Conservation (phyloP, 2,329 filamentous ascomycete species). For the Orbilia oligospora region DNA sequence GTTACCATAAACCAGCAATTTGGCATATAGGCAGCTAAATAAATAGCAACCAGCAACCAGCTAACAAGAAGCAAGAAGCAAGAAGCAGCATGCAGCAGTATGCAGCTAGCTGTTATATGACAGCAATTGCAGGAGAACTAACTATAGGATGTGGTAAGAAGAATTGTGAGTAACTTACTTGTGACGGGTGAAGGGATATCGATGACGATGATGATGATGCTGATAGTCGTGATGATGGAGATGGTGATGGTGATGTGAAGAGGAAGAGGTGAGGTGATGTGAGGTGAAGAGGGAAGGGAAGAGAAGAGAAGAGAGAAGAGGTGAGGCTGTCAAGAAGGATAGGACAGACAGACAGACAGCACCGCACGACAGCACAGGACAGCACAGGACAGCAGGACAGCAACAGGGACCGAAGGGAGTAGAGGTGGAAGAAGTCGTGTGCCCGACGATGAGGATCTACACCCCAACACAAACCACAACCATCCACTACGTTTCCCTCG, state of each 20-base stretch:
- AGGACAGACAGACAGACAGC: too few relatives aligned
- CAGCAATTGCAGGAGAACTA: not conserved
- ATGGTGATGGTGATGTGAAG: not conserved
- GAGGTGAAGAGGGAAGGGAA: not conserved
- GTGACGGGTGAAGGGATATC: not conserved
- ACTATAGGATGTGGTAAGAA: too few relatives aligned
- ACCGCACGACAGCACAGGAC: too few relatives aligned
- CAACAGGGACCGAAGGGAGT: not conserved
- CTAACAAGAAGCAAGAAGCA: too few relatives aligned
- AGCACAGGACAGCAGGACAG: too few relatives aligned
- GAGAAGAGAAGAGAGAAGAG: not conserved
- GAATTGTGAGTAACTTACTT: not conserved
- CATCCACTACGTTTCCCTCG: not conserved
- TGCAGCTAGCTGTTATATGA: not conserved
- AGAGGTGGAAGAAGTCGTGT: slow-evolving; percentile 5
- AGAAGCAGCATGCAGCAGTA: not conserved
- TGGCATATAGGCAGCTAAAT: not conserved
- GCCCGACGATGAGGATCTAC: not conserved
- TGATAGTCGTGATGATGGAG: not conserved
- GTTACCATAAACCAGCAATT: not conserved
- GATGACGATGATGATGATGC: not conserved
- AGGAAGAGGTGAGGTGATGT: not conserved
- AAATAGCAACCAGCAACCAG: not conserved
- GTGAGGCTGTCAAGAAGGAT: not conserved
- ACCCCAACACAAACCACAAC: not conserved